Evolutionary conservation across 148 eudicot genomes (phyloP), one percentile per base, ranked within the genome.

Genomic region (Camellia japonica): DNA sequence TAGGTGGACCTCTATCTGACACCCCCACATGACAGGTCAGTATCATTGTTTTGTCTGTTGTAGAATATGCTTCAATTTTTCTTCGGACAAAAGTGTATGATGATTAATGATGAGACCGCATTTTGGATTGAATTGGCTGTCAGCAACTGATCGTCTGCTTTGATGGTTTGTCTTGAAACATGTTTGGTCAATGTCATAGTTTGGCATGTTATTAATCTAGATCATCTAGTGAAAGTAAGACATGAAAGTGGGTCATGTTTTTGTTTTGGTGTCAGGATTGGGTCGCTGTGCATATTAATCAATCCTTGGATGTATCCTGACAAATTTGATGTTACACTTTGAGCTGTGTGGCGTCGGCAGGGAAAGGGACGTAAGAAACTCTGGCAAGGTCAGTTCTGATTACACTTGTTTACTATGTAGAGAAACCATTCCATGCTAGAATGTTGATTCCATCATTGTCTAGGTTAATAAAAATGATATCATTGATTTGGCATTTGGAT

Each of bases 351-450:
- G 51, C n/a, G 9, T 46, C 71, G 30, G 43, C 46, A 15, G 18
- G 71, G 71, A 41, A 67, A 42, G 71, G n/a, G 20, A 2, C 19
- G 15, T 42, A 46, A 41, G 51, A 15, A 15, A 18, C 51, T 42
- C 47, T 68, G 51, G 71, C 15, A 67, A 67, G 47, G 71, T 68
- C 46, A 67, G 70, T 67, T 41, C 70, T 12, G 70, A 67, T 67
- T 67, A 46, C 70, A 38, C 46, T 38, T 68, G 51, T 68, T 16
- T 47, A 68, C 16, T 6, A 42, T 2, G 18, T 42, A 15, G 11
- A 14, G n/a, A 42, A 43, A 12, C 15, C 43, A 7, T 43, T 42
- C 42, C 71, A 15, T 42, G 51, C 71, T 68, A 43, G 15, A 68
- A 19, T 68, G 19, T 51, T 43, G 10, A 68, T 66, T 66, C 43